phyloP scores from a whole-genome alignment of 176 grass and related monocot species.

The Urochloa ruziziensis region DNA sequence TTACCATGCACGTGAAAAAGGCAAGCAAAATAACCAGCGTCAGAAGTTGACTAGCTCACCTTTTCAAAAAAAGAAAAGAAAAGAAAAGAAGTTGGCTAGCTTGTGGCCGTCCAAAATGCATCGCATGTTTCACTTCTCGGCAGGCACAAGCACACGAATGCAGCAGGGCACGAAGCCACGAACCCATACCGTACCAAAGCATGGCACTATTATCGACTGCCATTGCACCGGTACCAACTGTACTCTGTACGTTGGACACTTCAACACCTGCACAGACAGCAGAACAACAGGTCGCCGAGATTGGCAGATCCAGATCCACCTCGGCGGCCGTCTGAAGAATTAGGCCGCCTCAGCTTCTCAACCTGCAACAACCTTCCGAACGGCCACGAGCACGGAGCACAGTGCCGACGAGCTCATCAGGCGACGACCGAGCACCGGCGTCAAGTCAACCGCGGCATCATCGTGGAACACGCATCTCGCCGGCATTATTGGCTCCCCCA shows the following conservation, averaged over 20 bases:
- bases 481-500: not conserved
- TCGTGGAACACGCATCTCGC: not conserved
- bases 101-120: not conserved
- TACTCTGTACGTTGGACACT: too few species aligned
- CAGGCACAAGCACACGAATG: not conserved
- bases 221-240: not conserved
- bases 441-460: constrained; percentile 18
- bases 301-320: not conserved
- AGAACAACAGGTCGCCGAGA: not conserved
- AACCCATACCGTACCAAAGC: not conserved
- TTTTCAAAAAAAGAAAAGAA: too few species aligned
- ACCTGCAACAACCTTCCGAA: not conserved
- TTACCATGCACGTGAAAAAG: not conserved
- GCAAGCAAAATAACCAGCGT: not conserved
- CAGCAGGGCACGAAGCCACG: not conserved
- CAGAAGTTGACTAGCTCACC: not conserved
- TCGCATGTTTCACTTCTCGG: not conserved
- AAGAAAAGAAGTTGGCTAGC: not conserved
- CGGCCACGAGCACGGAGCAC: not conserved
- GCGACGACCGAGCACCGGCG: not conserved
- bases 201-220: not conserved
- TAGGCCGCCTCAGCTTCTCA: not conserved
- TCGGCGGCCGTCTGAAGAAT: too few species aligned
- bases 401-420: not conserved
- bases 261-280: not conserved